A percentile compares a stretch with the other conserved stretches of the same genome.
Evolutionary conservation across 1,284 basidiomycete genomes (phyloP).

Genomic region (Phylloporus gajari): DNA sequence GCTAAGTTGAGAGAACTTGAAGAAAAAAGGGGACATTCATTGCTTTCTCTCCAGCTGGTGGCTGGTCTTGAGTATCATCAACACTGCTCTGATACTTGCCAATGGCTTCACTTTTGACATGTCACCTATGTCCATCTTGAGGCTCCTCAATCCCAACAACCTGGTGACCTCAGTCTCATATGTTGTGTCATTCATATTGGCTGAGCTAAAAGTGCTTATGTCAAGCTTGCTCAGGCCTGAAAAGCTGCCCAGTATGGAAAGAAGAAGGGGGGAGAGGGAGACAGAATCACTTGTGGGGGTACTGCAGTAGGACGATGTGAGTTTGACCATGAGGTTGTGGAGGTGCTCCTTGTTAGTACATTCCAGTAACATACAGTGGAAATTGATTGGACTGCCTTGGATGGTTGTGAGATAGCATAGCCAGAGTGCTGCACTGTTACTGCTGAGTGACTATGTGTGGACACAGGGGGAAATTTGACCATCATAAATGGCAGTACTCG

Average conservation of each 20-base stretch:
- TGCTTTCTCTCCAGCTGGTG: constrained; percentile 25
- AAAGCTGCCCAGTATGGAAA: constrained; percentile 32
- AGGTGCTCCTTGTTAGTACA: constrained; percentile 27
- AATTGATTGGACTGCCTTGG: constrained; percentile 24
- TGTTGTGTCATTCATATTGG: constrained; percentile 31
- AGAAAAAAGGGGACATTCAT: too few relatives aligned
- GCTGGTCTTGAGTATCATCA: constrained; percentile 34
- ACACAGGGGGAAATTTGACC: constrained; percentile 32
- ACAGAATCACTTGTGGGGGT: constrained; percentile 37
- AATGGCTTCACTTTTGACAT: constrained; percentile 31
- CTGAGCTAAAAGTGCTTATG: constrained; percentile 30
- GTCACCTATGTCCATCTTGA: constrained; percentile 38
- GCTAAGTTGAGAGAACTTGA: too few relatives aligned
- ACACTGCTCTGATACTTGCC: constrained; percentile 32
- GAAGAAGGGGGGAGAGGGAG: constrained; percentile 25
- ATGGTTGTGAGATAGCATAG: constrained; percentile 34
- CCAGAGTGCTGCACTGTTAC: constrained; percentile 35
- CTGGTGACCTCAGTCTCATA: constrained; percentile 24
- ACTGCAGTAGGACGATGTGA: constrained; percentile 43
- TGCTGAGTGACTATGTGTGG: constrained; percentile 35
- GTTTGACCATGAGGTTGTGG: constrained; percentile 25
- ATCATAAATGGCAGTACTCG: constrained; percentile 27
- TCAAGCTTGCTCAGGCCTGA: constrained; percentile 25
- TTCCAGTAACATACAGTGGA: constrained; percentile 23
- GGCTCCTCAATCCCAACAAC: constrained; percentile 26